Base-by-base conservation (phyloP, 306 rosid species). In the Arachis stenosperma region DNA sequence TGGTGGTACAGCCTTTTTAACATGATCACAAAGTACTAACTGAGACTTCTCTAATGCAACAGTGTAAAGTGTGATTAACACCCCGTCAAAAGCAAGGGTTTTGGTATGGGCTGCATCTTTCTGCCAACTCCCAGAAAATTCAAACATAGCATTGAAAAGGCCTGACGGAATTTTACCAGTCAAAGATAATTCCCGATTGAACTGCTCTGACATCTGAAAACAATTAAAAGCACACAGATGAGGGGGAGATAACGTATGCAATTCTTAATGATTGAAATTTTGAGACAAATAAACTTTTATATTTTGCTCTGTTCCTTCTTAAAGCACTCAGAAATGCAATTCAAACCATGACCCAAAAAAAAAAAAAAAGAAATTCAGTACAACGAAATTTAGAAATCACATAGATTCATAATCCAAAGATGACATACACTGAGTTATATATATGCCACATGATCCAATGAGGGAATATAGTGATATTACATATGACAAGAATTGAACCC, bases 141-240 rank as follows among this genome's bases (percentile, higher is more conserved):
- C 98, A 69, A 89, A 94, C 98, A 91, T 91, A 36, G 91, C 14
- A 85, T 91, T 94, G 92, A 94, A 91, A 84, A 86, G 92, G 73
- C 98, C 98, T 0, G 98, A 89, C 61, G 98, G 98, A 81, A 94
- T 94, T 84, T 94, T 94, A 9, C 98, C 97, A 9, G 90, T 86
- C 87, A 88, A 81, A 67, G 90, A 84, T 70, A 91, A 79, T 67
- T 91, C 97, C 89, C 86, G 98, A 76, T 94, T 94, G 89, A 91
- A 91, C 81, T 94, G 98, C 87, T 94, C 98, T 58, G 98, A 91
- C 98, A 94, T 94, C 98, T 93, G 90, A 69, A 72, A 74, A 70
- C 55, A 77, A 61, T 36, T 53, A 58, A 65, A 40, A 81, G 77
- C 48, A 75, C 67, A 54, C 65, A 66, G 9, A 36, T 78, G 62